phyloP scores from a whole-genome alignment of 2,329 filamentous ascomycete genomes.

The Colletotrichum nymphaeae region DNA sequence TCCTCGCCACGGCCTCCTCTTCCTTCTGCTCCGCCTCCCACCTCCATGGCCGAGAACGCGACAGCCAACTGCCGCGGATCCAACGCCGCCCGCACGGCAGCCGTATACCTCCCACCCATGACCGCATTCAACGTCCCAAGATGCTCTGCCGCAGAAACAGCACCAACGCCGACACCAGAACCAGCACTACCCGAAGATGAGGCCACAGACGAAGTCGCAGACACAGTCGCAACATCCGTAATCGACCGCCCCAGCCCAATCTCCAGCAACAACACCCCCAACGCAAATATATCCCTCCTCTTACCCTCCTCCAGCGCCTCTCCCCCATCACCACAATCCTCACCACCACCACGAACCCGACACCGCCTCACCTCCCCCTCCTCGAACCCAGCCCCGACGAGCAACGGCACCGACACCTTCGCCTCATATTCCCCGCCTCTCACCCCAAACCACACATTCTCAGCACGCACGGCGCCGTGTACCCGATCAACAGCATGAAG shows the following conservation, averaged over 20 bases:
- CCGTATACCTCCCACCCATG: neutral
- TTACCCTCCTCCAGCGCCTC: neutral
- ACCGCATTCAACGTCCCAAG: neutral
- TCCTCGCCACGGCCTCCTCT: no score
- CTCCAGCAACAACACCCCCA: neutral
- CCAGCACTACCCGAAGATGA: neutral
- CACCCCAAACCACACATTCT: conserved; percentile 1
- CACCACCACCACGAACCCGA: neutral
- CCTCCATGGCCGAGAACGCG: neutral
- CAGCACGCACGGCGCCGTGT: neutral
- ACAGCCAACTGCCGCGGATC: neutral
- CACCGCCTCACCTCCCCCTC: neutral
- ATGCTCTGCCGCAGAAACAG: neutral
- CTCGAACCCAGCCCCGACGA: neutral
- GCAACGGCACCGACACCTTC: neutral
- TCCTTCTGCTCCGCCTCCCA: neutral
- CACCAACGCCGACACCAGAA: neutral
- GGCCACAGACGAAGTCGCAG: no score
- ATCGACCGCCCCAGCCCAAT: neutral
- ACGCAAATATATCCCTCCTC: neutral
- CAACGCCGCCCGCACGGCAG: neutral
- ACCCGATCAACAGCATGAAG: neutral
- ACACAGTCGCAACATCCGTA: neutral
- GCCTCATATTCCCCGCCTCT: conserved; percentile 3
- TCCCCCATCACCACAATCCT: neutral